Base-by-base conservation (phyloP, 2,329 filamentous ascomycete species). In the Phymatotrichopsis omnivora region DNA sequence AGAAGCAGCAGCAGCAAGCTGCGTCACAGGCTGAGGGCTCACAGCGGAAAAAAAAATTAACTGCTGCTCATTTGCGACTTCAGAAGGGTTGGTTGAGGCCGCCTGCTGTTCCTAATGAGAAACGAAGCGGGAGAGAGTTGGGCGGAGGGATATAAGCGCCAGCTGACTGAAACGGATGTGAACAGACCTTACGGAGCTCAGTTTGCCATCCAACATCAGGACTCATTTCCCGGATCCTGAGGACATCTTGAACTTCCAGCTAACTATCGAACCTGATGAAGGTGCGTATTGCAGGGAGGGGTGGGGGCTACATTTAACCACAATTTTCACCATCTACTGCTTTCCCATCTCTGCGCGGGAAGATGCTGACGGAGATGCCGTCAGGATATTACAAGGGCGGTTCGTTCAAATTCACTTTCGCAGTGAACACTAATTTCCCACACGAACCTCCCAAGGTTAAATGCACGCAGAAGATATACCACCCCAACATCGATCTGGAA, bases 401-500 rank as follows among this genome's bases (percentile, higher is more conserved):
- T 46, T 71, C 72, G 49, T 98, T 96, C 68, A 78, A 79, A 49
- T 98, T 98, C 65, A 82, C 76, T 55, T 96, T 98, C 66, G 75
- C 76, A 53, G 93, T 98, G 68, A 86, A 85, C 65, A 83, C 89
- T 62, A 91, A 83, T 68, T 98, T 94, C 67, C 91, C 91, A 0
- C 91, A 96, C 68, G 87, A 96, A 64, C 87, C 91, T 53, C 91
- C 91, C 16, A 96, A 96, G 68, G 91, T 98, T 58, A 91, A 84
- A 61, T 96, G 91, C 68, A 82, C 80, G 57, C 85, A 98, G 67
- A 96, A 94, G 72, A 96, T 98, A 60, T 98, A 98, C 68, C 91
- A 98, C 64, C 91, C 91, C 5, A 98, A 98, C 66, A 98, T 98
- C 63, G 91, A 98, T 61, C 74, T 94, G 30, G 85, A 96, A 63